phyloP scores from a whole-genome alignment of 2,329 filamentous ascomycete genomes.

The Chaetomiaceae sp. region DNA sequence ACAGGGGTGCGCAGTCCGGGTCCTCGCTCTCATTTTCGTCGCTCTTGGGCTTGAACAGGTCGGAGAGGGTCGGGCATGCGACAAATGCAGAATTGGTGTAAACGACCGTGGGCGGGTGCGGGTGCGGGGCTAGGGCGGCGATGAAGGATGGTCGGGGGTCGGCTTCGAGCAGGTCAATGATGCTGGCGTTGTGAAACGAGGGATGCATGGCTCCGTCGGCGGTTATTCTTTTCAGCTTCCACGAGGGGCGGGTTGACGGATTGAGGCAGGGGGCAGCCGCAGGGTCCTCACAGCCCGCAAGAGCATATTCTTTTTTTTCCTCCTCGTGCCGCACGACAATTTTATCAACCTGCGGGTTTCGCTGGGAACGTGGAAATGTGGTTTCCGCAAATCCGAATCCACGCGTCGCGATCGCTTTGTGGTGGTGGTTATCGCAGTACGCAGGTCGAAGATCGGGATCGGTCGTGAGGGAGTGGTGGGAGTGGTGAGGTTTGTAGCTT shows the following conservation, averaged over 20 bases:
- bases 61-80: conserved; percentile 22
- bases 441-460: no score
- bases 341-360: background rate
- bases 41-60: conserved; percentile 22
- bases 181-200: conserved; percentile 27
- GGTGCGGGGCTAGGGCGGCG: conserved; percentile 24
- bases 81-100: conserved; percentile 30
- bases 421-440: no score
- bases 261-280: background rate
- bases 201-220: conserved; percentile 19
- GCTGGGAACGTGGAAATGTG: background rate
- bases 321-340: background rate
- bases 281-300: background rate
- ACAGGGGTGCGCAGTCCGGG: conserved; percentile 26
- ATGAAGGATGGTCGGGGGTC: conserved; percentile 36
- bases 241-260: conserved; percentile 6
- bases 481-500: no score
- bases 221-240: background rate
- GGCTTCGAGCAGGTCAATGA: conserved; percentile 36
- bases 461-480: no score
- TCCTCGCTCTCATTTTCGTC: no score
- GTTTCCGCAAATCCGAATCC: no score
- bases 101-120: conserved; percentile 27
- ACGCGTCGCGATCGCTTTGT: no score
- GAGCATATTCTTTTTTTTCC: no score